Evolutionary conservation across 2,329 filamentous ascomycete species (phyloP), one percentile per base, ranked within the genome.

Genomic region (Elsinoe fawcettii): DNA sequence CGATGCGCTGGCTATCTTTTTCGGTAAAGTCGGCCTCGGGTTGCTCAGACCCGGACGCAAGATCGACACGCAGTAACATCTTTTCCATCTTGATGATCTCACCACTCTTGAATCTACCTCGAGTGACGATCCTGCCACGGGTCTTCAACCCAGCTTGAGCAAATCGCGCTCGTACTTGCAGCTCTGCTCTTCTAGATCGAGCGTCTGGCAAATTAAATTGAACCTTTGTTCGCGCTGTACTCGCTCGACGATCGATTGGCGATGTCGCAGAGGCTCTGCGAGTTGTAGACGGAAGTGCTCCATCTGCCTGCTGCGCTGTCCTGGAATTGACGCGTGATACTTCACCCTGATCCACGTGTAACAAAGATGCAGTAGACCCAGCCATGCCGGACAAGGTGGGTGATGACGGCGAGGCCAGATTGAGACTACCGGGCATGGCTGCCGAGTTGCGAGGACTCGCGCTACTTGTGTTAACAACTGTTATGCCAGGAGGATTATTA

Each of bases 31-130:
- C 81, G 5, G 79, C 75, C 0, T 81, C 78, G 7, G 84, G 69
- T 61, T 77, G 75, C 39, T 74, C 64, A 5, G 74, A 77, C 12
- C 60, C 60, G 7, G 51, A 47, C 39, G 74, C 74, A 57, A 70
- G 64, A 63, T 85, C 84, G 22, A 85, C 76, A 20, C 81, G 76
- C 18, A 86, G 79, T 20, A 87, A 76, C 84, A 87, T 87, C 59
- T 79, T 81, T 65, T 86, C 83, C 69, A 84, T 83, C 67, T 85
- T 85, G 58, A 86, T 73, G 54, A 86, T 80, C 60, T 84, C 78
- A 4, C 84, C 84, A 62, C 83, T 77, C 51, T 73, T 72, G 44
- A 73, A 66, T 59, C 70, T 73, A 55, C 68, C 64, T 55, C 74
- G 71, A 22, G 74, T 65, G 22, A 76, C 59, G 23, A 63, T 67